These are phyloP conservation scores for Mycena vitilis DNA, from an alignment of 768 basidiomycete genomes.

Conservation along the genomic window DNA sequence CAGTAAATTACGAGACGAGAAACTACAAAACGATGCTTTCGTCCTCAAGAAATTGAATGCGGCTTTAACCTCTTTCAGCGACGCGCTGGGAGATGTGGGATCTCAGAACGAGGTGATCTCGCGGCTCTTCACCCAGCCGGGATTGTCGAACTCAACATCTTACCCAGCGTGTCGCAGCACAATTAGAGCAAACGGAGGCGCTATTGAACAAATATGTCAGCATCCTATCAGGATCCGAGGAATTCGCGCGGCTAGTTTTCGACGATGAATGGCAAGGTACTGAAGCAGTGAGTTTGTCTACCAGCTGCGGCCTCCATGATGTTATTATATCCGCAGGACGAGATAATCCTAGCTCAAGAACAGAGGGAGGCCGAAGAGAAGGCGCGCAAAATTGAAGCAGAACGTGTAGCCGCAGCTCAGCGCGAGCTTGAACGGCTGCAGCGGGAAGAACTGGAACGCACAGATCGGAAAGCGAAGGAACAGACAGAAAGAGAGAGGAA, in stretches of 20 bases:
- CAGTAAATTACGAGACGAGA: conserved; percentile 69
- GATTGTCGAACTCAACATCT: background rate
- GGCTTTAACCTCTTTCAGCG: conserved; percentile 74
- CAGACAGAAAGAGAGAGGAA: conserved; percentile 59
- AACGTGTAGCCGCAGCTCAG: conserved; percentile 50
- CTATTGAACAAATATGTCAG: conserved; percentile 81
- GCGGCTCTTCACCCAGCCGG: background rate
- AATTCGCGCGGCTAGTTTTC: conserved; percentile 73
- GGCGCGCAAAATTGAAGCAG: conserved; percentile 59
- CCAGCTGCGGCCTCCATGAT: background rate
- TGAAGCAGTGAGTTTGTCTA: conserved; percentile 64
- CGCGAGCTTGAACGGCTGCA: conserved; percentile 62
- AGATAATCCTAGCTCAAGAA: conserved; percentile 63
- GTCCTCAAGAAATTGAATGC: conserved; percentile 79
- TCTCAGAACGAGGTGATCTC: conserved; percentile 73
- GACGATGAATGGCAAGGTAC: conserved; percentile 84
- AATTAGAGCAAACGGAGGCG: conserved; percentile 77
- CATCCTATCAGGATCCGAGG: conserved; percentile 77
- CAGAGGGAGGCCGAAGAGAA: conserved; percentile 55
- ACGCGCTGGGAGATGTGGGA: conserved; percentile 71
- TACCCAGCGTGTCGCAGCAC: conserved; percentile 69
- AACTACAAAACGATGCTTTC: conserved; percentile 78
- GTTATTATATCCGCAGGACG: conserved; percentile 62
- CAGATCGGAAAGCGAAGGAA: conserved; percentile 55
- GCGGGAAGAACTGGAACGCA: conserved; percentile 60